Evolutionary conservation across 192 early-diverging fungal species (phyloP), one percentile per base, ranked within the genome.

Genomic region (Backusella morwellensis): DNA sequence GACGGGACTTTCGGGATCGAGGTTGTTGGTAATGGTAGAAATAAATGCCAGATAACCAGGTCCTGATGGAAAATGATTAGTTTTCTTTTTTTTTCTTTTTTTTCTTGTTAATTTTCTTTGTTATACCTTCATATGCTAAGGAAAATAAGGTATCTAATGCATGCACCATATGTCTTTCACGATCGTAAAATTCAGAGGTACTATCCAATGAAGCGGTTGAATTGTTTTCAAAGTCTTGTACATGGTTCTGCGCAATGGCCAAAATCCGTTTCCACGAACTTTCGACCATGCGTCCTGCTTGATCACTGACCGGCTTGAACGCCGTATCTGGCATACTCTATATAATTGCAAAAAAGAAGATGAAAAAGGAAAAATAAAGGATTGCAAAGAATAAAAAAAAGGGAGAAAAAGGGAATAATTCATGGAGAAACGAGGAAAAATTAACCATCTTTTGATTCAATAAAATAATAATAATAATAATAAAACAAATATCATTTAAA

Each of bases 1-100:
- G 74, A 75, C 81, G 32, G 68, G 88, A 59, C 75, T 83, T 50
- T 77, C 76, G 1, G 76, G 77, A 5, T 83, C 79, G 12, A 89
- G 79, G 38, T 66, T 36, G 19, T 32, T 44, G n/a, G 54, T 59
- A 40, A 78, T 69, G 23, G 77, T 74, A 11, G 59, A 38, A 23
- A 78, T 74, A 69, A 78, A 78, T 19, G 72, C 77, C 15, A 78
- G 26, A 29, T 78, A 78, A 35, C 77, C 77, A n/a, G 71, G 47
- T n/a, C 72, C 77, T 78, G 54, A 3, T n/a, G 6, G 38, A 54
- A 34, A 38, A 2, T 32, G 9, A 41, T 41, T 50, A 50, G 35
- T 23, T 2, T 36, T 6, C 0, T 12, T 32, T 12, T 42, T 0
- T 42, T 29, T 29, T 29, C 0, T 29, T 29, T 35, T 21, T 21